Conservation (phyloP, 345 rosid species). For the Syzygium jambos region DNA sequence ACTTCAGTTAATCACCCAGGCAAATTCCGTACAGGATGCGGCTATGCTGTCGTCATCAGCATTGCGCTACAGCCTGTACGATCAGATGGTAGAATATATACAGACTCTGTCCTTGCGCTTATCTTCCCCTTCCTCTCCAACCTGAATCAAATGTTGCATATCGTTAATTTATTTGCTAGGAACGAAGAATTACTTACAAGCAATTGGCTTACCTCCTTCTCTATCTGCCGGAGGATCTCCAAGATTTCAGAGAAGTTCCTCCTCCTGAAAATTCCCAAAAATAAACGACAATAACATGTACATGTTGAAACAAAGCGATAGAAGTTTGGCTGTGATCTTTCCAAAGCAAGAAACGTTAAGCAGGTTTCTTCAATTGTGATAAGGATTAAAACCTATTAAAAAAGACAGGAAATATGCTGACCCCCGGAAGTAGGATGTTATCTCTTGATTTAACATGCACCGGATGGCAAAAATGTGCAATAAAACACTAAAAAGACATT, state of each 20-base stretch:
- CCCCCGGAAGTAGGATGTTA: background rate
- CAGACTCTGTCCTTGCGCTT: constrained; percentile 24
- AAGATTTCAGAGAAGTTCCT: constrained; percentile 67
- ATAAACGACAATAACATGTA: background rate
- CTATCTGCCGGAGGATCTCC: constrained; percentile 49
- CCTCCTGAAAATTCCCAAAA: constrained; percentile 41
- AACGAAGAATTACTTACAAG: background rate
- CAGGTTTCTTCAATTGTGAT: no score
- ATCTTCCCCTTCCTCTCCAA: constrained; percentile 41
- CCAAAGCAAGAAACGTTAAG: background rate
- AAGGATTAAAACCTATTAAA: background rate
- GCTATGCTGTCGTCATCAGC: background rate
- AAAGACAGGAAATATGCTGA: background rate
- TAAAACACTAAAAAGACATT: background rate
- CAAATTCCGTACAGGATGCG: constrained; percentile 20
- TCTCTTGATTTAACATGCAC: background rate
- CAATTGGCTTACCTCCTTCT: constrained; percentile 44
- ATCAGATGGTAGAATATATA: constrained; percentile 3
- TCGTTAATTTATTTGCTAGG: background rate
- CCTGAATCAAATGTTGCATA: constrained; percentile 22
- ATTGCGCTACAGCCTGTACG: background rate
- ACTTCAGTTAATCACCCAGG: constrained; percentile 1
- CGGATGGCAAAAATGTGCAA: background rate
- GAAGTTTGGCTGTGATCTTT: background rate
- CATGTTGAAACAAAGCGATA: background rate